phyloP scores from a whole-genome alignment of 176 grass and related monocot genomes.

The Avena sativa region DNA sequence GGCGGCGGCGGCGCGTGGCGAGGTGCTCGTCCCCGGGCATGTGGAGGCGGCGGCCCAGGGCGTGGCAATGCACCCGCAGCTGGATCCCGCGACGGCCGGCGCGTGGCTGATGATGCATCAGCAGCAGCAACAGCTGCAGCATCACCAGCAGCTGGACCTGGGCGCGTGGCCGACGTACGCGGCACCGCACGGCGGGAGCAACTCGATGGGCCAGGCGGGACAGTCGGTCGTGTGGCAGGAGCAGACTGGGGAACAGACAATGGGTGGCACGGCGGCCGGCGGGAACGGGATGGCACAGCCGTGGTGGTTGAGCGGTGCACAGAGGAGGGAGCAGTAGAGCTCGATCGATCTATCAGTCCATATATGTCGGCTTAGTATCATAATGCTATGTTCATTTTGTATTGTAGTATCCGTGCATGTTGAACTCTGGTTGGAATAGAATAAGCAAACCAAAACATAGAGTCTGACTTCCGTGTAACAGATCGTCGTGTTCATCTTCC shows the following conservation, averaged over 20 bases:
- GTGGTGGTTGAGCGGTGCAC: constrained; percentile 22
- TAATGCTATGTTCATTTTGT: background rate
- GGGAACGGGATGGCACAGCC: constrained; percentile 30
- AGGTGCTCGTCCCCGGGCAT: constrained; percentile 25
- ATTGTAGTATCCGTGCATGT: background rate
- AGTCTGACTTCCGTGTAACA: background rate
- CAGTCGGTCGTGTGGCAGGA: background rate
- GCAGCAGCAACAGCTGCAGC: background rate
- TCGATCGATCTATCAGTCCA: background rate
- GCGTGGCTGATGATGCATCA: constrained; percentile 39
- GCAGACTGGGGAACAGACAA: constrained; percentile 15
- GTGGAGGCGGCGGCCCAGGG: background rate
- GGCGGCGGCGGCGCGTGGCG: background rate
- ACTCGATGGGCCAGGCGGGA: constrained; percentile 40
- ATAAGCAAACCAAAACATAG: background rate
- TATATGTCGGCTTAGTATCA: background rate
- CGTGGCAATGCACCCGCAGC: background rate
- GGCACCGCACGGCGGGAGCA: constrained; percentile 9
- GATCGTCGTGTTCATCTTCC: background rate
- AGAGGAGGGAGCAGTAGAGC: constrained; percentile 34
- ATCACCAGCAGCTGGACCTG: background rate
- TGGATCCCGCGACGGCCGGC: constrained; percentile 14
- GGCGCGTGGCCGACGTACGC: constrained; percentile 10
- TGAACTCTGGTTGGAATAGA: background rate
- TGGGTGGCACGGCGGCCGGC: background rate